phyloP scores from a whole-genome alignment of 306 rosid species.

The Sicyos baderoa region DNA sequence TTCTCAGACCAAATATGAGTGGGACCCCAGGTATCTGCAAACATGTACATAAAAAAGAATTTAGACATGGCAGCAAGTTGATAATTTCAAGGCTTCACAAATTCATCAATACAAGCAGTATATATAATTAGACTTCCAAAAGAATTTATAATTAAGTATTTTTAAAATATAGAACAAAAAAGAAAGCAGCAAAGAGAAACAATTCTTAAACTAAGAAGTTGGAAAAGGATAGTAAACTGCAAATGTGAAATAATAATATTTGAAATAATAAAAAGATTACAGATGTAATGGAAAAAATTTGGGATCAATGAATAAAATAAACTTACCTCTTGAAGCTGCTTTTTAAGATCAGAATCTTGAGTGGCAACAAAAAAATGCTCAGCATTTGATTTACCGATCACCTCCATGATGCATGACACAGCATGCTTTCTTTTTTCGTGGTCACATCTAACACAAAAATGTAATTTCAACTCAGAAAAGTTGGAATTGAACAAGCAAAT shows the following conservation, averaged over 20 bases:
- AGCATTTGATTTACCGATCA: slow-evolving; percentile 56
- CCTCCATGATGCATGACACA: slow-evolving; percentile 53
- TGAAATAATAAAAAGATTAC: neutral
- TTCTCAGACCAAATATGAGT: slow-evolving; percentile 55
- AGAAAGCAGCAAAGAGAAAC: neutral
- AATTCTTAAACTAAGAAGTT: neutral
- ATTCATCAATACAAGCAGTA: neutral
- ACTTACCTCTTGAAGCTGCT: slow-evolving; percentile 51
- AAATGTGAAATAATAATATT: neutral
- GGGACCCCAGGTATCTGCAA: slow-evolving; percentile 81
- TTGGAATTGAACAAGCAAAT: slow-evolving; percentile 6
- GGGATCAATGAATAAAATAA: neutral
- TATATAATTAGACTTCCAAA: neutral
- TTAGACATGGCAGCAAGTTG: neutral
- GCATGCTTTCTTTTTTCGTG: slow-evolving; percentile 47
- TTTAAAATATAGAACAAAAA: neutral
- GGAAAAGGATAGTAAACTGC: neutral
- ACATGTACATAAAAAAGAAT: neutral
- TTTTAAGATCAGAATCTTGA: slow-evolving; percentile 55
- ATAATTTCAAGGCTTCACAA: slow-evolving; percentile 5
- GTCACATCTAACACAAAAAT: slow-evolving; percentile 46
- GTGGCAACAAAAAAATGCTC: slow-evolving; percentile 81
- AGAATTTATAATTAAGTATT: neutral
- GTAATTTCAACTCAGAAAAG: slow-evolving; percentile 10
- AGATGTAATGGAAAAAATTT: neutral